Base-by-base conservation (phyloP, 2,329 filamentous ascomycete species). In the Trichoderma sp. region DNA sequence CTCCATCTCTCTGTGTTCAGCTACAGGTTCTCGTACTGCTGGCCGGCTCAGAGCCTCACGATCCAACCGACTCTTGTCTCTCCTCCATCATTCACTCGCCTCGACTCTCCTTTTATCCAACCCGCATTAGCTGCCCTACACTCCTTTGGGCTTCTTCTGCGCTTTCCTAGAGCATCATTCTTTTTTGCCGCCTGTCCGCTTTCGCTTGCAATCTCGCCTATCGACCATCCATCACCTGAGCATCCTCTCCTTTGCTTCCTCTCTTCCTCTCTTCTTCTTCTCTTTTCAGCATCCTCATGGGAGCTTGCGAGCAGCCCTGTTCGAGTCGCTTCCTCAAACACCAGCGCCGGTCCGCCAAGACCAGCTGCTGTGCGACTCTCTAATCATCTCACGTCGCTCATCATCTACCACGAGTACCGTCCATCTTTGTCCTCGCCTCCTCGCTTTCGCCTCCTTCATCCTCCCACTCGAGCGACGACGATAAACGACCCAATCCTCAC, bases 281-380 rank as follows among this genome's bases (percentile, higher is more conserved):
- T 47, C 26, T 13, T 8, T 26, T 26, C 8, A n/a, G 15, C 28
- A 15, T 68, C 66, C 66, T 68, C 8, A 68, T 68, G 66, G 59
- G 55, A 50, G 66, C 28, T 47, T 68, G 66, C 66, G 36, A 34
- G 39, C 66, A 50, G 34, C 57, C 55, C 4, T 36, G 17, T 43
- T 23, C 34, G 66, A 59, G n/a, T 68, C 66, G 65, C 66, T 61
- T 61, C 26, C 36, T 47, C 66, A 61, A 59, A 50, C 66, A 8
- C 36, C 66, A 68, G 66, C 53, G 20, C 58, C 55, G 55, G 66
- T 68, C 66, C 26, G 36, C 50, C 66, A 61, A 68, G 66, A 23
- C 66, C 36, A 61, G 53, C 66, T 57, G 66, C 66, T 47, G 66
- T 68, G 66, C 53, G 66, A 68, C 66, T 57, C 15, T 28, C 47